Conservation (phyloP, 2,329 filamentous ascomycete species). For the Colletotrichum liaoningense region DNA sequence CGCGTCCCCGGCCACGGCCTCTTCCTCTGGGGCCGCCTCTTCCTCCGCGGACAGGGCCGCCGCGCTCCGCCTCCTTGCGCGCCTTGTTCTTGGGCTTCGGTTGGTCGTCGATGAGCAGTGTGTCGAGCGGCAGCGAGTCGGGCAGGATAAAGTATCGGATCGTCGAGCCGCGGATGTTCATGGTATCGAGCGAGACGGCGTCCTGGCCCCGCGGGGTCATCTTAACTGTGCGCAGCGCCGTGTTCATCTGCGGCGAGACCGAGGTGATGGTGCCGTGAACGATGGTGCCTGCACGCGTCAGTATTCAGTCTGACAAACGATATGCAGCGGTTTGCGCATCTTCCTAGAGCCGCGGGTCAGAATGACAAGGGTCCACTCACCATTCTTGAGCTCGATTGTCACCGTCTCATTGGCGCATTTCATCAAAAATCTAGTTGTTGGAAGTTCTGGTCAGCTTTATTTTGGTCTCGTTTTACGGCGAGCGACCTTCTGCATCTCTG, state of each 20-base stretch:
- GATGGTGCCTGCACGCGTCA: slow-evolving; percentile 77
- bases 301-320: not conserved
- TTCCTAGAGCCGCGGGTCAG: not conserved
- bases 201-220: slow-evolving; percentile 94
- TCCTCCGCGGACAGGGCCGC: slow-evolving; percentile 64
- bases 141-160: slow-evolving; percentile 98
- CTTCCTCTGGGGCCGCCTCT: slow-evolving; percentile 64
- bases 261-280: slow-evolving; percentile 97
- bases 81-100: slow-evolving; percentile 99
- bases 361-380: slow-evolving; percentile 57
- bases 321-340: not conserved
- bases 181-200: slow-evolving; percentile 88
- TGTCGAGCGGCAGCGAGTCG: slow-evolving; percentile 94
- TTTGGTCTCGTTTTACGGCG: slow-evolving; percentile 17
- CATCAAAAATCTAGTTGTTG: slow-evolving; percentile 86
- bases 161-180: slow-evolving; percentile 96
- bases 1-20: slow-evolving; percentile 61
- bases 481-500: not conserved
- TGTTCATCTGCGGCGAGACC: slow-evolving; percentile 99
- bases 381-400: slow-evolving; percentile 98
- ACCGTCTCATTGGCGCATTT: slow-evolving; percentile 99
- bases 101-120: slow-evolving; percentile 93
- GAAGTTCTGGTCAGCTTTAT: slow-evolving; percentile 43
- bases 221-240: slow-evolving; percentile 92
- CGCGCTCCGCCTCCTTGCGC: slow-evolving; percentile 84